Conservation (phyloP, 2,329 filamentous ascomycete genomes). For the Pestalotiopsis sp. region DNA sequence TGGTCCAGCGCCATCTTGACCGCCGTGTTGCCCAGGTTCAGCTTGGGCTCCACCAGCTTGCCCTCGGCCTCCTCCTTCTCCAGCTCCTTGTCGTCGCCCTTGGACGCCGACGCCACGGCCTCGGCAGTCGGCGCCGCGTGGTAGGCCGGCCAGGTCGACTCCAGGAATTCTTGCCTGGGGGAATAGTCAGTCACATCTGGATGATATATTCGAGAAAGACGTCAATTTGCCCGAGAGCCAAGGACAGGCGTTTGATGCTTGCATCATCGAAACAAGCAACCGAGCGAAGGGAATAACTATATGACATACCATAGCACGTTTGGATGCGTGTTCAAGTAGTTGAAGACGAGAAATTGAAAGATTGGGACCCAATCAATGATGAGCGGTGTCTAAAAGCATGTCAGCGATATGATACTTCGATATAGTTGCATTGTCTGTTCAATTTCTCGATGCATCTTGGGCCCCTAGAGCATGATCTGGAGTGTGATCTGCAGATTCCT, state of each 20-base stretch:
- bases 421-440: background rate
- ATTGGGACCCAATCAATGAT: slow-evolving; percentile 68
- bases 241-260: background rate
- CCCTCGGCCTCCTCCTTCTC: slow-evolving; percentile 37
- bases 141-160: slow-evolving; percentile 72
- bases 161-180: slow-evolving; percentile 72
- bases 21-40: slow-evolving; percentile 65
- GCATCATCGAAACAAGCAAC: background rate
- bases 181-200: background rate
- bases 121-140: slow-evolving; percentile 43
- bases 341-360: slow-evolving; percentile 77
- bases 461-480: background rate
- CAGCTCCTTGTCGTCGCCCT: slow-evolving; percentile 43
- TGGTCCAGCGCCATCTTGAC: slow-evolving; percentile 73
- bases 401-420: background rate
- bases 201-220: background rate
- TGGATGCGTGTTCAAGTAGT: slow-evolving; percentile 73
- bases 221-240: background rate
- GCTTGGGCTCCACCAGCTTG: slow-evolving; percentile 49
- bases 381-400: slow-evolving; percentile 55
- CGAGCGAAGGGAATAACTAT: background rate
- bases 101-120: slow-evolving; percentile 42
- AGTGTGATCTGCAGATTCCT: background rate
- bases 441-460: background rate
- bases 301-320: slow-evolving; percentile 76